Evolutionary conservation across 805 yeast species (phyloP).

Genomic region (Dipodascopsis tothii): DNA sequence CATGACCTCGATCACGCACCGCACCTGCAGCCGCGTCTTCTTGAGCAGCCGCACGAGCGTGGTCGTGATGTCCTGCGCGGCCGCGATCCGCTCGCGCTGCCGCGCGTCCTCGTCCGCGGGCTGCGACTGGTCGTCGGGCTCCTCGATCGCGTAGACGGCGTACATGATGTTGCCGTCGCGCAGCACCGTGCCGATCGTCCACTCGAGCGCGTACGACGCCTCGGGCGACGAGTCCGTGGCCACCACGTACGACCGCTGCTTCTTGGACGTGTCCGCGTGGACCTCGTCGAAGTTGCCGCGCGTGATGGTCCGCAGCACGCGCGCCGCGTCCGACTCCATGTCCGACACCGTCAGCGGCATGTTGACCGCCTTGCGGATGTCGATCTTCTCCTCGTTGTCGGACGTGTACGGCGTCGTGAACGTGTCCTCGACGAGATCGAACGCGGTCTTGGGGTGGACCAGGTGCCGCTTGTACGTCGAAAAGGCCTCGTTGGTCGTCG

Average conservation of each 20-base stretch:
- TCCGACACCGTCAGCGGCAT: slow-evolving; percentile 49
- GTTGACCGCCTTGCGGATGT: slow-evolving; percentile 50
- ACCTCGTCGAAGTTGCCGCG: slow-evolving; percentile 58
- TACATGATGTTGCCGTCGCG: slow-evolving; percentile 77
- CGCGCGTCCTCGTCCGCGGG: slow-evolving; percentile 6
- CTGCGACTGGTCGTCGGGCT: slow-evolving; percentile 24
- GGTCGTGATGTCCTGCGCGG: slow-evolving; percentile 36
- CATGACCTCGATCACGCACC: slow-evolving; percentile 62
- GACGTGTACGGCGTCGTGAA: slow-evolving; percentile 53
- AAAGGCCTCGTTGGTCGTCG: slow-evolving; percentile 37
- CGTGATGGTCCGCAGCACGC: slow-evolving; percentile 64
- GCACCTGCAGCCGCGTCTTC: slow-evolving; percentile 63
- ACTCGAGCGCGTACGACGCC: slow-evolving; percentile 73
- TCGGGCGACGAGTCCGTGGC: slow-evolving; percentile 81
- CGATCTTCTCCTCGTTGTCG: slow-evolving; percentile 57
- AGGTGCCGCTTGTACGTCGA: slow-evolving; percentile 52
- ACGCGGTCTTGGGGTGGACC: slow-evolving; percentile 50
- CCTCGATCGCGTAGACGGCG: slow-evolving; percentile 43
- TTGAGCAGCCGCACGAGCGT: slow-evolving; percentile 42
- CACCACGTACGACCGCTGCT: slow-evolving; percentile 56
- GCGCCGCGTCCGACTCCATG: slow-evolving; percentile 44
- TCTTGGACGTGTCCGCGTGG: slow-evolving; percentile 19
- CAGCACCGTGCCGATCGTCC: slow-evolving; percentile 79
- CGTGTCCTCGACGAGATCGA: slow-evolving; percentile 27
- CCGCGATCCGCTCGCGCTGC: slow-evolving; percentile 36